These are phyloP conservation scores for Thuja plicata DNA, from an alignment of 83 land plant genomes.

Conservation along the genomic window DNA sequence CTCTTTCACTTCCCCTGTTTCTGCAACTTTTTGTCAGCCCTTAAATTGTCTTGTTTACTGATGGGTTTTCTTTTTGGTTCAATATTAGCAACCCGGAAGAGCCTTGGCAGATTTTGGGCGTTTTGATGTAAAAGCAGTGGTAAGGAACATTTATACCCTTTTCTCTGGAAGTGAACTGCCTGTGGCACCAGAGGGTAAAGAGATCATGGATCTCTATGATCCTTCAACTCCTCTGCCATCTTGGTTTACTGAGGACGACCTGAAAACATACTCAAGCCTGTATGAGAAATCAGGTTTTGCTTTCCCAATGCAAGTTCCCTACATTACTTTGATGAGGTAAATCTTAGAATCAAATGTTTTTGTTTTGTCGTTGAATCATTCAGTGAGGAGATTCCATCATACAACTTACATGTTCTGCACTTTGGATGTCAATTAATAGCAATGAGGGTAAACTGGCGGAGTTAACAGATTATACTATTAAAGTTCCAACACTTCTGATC, in stretches of 20 bases:
- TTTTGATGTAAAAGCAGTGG: constrained; percentile 45
- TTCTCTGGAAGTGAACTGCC: constrained; percentile 64
- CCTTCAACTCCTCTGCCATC: constrained; percentile 46
- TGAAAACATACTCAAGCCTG: constrained; percentile 34
- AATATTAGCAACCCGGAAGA: constrained; percentile 54
- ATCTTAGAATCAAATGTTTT: background rate
- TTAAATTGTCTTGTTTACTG: background rate
- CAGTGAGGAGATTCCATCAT: background rate
- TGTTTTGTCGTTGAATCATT: background rate
- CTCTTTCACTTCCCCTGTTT: background rate
- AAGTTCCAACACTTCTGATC: constrained; percentile 36
- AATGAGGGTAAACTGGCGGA: constrained; percentile 16
- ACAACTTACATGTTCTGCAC: no score
- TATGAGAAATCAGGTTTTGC: constrained; percentile 61
- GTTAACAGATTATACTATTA: no score
- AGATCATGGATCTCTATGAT: constrained; percentile 66
- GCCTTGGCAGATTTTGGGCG: constrained; percentile 75
- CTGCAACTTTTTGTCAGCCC: background rate
- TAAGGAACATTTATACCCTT: constrained; percentile 56
- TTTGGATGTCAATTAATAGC: no score
- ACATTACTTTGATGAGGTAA: constrained; percentile 7
- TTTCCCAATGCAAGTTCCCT: constrained; percentile 57
- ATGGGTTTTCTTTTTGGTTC: background rate
- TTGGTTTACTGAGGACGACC: constrained; percentile 51
- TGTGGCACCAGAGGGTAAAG: constrained; percentile 44